Evolutionary conservation across 2,329 filamentous ascomycete genomes (phyloP), one percentile per base, ranked within the genome.

Genomic region (Dryadomyces quercivorus): DNA sequence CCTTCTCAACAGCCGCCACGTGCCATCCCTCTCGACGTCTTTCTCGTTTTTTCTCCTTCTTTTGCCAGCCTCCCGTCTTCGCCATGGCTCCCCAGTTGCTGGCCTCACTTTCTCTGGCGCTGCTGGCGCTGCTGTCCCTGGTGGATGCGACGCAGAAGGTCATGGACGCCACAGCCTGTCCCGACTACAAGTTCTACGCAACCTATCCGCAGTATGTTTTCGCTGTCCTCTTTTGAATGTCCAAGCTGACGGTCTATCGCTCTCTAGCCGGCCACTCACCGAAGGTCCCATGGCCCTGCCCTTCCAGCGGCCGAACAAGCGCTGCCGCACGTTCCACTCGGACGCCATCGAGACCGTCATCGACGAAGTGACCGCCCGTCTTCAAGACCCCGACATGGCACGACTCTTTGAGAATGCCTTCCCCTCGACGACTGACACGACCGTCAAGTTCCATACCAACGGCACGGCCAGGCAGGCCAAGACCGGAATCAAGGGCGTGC

Each of bases 391-490:
- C 16, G 93, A 97, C 62, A 79, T 98, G 13, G 92, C 92, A 3
- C 83, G 91, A 26, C 75, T 98, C 12, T 98, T 98, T 66, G 89
- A 95, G 66, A 98, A 98, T 65, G 84, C 92, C 2, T 97, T 94
- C 60, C 92, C 92, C 5, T 95, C 93, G 58, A 92, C 88, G 0
- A 80, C 93, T 3, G 90, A 95, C 64, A 95, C 90, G 0, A 95
- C 90, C 0, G 81, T 95, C 59, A 82, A 87, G 63, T 95, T 92
- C 77, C 90, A 95, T 65, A 84, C 85, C 5, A 81, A 85, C 58
- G 85, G 76, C 55, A 70, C 15, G 5, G 55, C 58, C 50, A 62
- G 59, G 20, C 53, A 65, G 46, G 63, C 64, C 42, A 65, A 65
- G 53, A 59, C 62, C 15, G 67, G 70, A 22, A 67, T 65, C 40